Evolutionary conservation across 345 rosid species (phyloP), one percentile per base, ranked within the genome.

Genomic region (Garcia nutans): DNA sequence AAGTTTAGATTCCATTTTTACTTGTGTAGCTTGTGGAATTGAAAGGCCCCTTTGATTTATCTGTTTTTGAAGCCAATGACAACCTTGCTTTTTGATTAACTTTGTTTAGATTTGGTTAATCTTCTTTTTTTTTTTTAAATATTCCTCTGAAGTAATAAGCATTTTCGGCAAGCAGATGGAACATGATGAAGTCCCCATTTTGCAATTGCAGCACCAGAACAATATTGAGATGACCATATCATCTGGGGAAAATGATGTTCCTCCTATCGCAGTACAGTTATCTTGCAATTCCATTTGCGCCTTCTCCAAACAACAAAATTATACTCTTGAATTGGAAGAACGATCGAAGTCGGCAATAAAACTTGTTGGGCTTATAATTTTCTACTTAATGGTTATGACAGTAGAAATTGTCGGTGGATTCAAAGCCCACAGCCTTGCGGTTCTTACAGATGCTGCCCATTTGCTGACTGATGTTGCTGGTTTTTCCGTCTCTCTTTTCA

Each of bases 391-490:
- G 6, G 89, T 86, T 5, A 91, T 90, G 94, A 61, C 77, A 0
- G 90, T 88, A 45, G 93, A 94, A 81, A 78, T 94, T 49, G 62
- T 89, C 9, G 98, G 98, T 26, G 97, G 96, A 9, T 37, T 86
- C 13, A 88, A 89, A 79, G 93, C 98, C 26, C 87, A 92, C 82
- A 94, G 96, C 55, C 91, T 94, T 26, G 97, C 97, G 31, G 87
- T 89, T 8, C 82, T 94, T 60, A 84, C 97, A 0, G 97, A 94
- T 80, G 97, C 98, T 68, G 96, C 91, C 0, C 98, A 91, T 85
- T 77, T 92, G 88, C 79, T 91, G 8, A 82, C 89, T 0, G 98
- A 94, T 80, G 82, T 91, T 20, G 89, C 86, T 15, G 97, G 97
- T 70, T 83, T 91, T 42, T 83, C 81, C 33, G 84, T 94, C 57